Base-by-base conservation (phyloP, 192 early-diverging fungal species). In the Chytriomyces sp. region DNA sequence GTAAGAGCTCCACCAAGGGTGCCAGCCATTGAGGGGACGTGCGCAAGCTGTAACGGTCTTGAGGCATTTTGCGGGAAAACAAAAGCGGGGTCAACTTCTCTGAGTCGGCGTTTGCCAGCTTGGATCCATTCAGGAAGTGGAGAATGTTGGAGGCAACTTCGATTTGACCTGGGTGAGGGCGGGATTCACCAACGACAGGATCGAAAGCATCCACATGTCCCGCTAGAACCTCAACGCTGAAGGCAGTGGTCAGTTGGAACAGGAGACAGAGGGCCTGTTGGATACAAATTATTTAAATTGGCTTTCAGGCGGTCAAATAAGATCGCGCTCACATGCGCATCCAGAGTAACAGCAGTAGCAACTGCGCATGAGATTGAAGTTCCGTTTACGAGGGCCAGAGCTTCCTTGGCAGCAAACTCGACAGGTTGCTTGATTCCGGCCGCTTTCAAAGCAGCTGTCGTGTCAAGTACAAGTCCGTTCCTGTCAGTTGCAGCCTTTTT, bases 191-290 rank as follows among this genome's bases (percentile, higher is more conserved):
- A 10, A 69, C 67, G 26, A 26, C 67, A 23, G 67, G 67, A 47
- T 69, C 67, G 59, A 69, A 69, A 10, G 67, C 67, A 69, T 69
- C 67, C 10, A 69, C 59, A 69, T 45, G 43, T 11, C 67, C 67
- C 16, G 43, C 67, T 23, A 69, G 67, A 16, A 47, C 59, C 26
- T 69, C 67, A 5, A 47, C 28, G 67, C 67, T 69, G 45, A 69
- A 69, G 45, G 67, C 67, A 50, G 67, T 69, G 18, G 45, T 11
- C 23, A 61, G n/a, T 61, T 69, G 68, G 23, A 44, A 11, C 4
- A 69, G 43, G 59, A 69, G 68, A 1, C 35, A 16, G 26, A 69
- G 16, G 59, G 68, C 20, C 50, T 64, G 62, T 18, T 59, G 13
- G 57, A 59, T 3, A 20, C 5, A 1, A n/a, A 20, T 5, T 5